These are phyloP conservation scores for Conringia planisiliqua DNA, from an alignment of 345 rosid species.

Conservation along the genomic window DNA sequence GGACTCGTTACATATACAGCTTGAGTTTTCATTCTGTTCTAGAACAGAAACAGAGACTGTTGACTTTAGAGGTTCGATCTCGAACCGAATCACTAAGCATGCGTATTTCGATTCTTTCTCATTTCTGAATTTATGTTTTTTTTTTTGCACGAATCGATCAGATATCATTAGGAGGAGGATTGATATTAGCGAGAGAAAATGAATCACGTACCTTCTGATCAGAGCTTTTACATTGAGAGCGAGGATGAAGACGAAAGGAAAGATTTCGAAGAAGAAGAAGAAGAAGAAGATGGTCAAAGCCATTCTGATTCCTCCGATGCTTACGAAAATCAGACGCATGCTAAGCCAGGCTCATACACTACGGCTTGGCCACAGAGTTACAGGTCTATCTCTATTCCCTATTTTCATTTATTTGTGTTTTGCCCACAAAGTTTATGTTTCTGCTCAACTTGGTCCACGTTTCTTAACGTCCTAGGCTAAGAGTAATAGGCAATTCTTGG, in stretches of 20 bases:
- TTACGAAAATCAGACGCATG: constrained; percentile 47
- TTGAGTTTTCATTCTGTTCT: not conserved
- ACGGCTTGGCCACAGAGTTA: constrained; percentile 98
- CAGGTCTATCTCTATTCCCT: constrained; percentile 45
- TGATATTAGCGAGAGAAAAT: constrained; percentile 29
- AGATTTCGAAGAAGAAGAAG: constrained; percentile 38
- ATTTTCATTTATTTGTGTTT: not conserved
- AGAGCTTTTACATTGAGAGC: constrained; percentile 80
- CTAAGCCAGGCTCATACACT: constrained; percentile 57
- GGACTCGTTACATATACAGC: not conserved
- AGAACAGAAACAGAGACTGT: constrained; percentile 25
- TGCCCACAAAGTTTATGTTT: not conserved
- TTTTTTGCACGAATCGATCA: not conserved
- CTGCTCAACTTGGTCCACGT: not conserved
- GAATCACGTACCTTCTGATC: constrained; percentile 90
- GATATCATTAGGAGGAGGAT: not conserved
- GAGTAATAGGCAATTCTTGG: not conserved
- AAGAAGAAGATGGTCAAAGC: constrained; percentile 42
- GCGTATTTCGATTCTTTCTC: not conserved
- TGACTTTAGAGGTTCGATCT: constrained; percentile 22
- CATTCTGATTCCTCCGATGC: constrained; percentile 63
- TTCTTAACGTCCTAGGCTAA: not conserved
- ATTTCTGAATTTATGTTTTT: not conserved
- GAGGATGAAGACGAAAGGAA: constrained; percentile 77
- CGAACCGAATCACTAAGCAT: not conserved